Base-by-base conservation (phyloP, 1,139 yeast genomes). In the Nakaseomyces uthaithaninus region DNA sequence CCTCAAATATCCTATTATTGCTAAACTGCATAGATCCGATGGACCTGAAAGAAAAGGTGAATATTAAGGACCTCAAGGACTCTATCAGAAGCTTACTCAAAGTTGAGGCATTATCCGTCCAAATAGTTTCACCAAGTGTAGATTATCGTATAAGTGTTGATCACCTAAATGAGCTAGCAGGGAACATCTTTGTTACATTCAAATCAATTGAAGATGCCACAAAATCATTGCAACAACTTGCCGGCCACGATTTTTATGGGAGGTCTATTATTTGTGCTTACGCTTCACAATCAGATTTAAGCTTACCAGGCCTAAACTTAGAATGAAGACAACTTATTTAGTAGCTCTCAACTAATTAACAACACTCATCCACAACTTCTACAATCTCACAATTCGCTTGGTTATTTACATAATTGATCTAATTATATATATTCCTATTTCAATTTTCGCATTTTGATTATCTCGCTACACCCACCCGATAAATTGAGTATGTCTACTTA, bases 111-210 rank as follows among this genome's bases (percentile, higher is more conserved):
- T 14, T 16, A 11, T 67, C 74, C 4, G 62, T 85, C 3, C 71
- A 69, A 45, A 74, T 86, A n/a, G 89, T 93, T 0, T 67, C 74
- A 48, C 91, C 91, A 0, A 69, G 71, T 2, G 67, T 69, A 22
- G 77, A 72, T 31, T 72, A 62, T 44, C 62, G 67, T 34, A 57
- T 65, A 31, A 60, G 58, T 30, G 63, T 47, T 69, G 75, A 57
- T 61, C 71, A 51, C 54, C 36, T 66, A 1, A 53, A 56, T 9
- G 58, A 60, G 1, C 86, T 85, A 3, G 72, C 80, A 30, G 95
- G 95, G 0, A 80, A 75, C 50, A 69, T 84, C 0, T 86, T 69
- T 56, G 74, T 84, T 28, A 78, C 80, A 58, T 86, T 80, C 59
- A 70, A 67, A 2, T 66, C 67, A 14, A 64, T 67, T 3, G 71